Conservation (phyloP, 1,139 yeast species). For the Debaryomycetaceae sp. region DNA sequence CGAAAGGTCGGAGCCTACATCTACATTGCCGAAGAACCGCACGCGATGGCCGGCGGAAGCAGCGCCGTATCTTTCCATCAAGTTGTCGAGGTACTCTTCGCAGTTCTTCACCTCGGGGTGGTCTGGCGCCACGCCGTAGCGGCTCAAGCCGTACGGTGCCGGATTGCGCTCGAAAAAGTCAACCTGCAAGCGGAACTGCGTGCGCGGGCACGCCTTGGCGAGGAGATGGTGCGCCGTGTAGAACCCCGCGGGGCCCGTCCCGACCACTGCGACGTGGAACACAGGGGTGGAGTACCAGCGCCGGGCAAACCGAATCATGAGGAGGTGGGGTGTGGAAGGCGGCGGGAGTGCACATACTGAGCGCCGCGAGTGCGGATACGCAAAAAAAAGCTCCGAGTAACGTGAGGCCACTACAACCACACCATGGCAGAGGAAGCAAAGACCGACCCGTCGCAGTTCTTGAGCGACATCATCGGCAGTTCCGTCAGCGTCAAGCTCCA, state of each 20-base stretch:
- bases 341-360: too few species aligned
- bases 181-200: constrained; percentile 38
- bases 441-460: constrained; percentile 70
- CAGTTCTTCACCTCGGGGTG: constrained; percentile 95
- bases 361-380: too few species aligned
- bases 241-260: constrained; percentile 97
- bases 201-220: constrained; percentile 33
- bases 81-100: constrained; percentile 71
- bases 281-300: too few species aligned
- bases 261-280: constrained; percentile 67
- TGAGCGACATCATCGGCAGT: constrained; percentile 74
- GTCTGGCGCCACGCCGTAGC: constrained; percentile 99
- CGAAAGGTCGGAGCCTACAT: constrained; percentile 54
- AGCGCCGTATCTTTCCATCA: constrained; percentile 34
- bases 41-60: constrained; percentile 31
- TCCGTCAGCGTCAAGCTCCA: constrained; percentile 78
- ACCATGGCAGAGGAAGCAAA: too few species aligned
- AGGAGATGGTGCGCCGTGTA: constrained; percentile 79
- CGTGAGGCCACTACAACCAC: too few species aligned
- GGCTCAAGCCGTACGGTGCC: constrained; percentile 83
- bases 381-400: too few species aligned
- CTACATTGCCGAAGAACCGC: constrained; percentile 71
- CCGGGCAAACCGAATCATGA: too few species aligned
- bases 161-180: constrained; percentile 80
- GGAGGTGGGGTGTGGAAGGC: too few species aligned